Evolutionary conservation across 257 asterid species (phyloP).

Genomic region (Solanum stenotomum): DNA sequence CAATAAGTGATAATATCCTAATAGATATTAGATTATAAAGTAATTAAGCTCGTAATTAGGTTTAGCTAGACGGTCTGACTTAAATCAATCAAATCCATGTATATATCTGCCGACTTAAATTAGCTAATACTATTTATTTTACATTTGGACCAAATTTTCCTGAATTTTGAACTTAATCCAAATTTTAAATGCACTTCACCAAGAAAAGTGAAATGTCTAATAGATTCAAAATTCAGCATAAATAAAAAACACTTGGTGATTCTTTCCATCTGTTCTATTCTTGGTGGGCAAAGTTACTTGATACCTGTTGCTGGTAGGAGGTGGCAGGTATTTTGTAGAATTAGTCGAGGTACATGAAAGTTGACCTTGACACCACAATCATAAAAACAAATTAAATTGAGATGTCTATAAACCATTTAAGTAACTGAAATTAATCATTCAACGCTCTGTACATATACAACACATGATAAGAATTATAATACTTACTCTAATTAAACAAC

Average conservation of each 20-base stretch:
- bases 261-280: too few species aligned
- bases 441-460: not conserved
- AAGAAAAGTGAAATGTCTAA: not conserved
- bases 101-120: not conserved
- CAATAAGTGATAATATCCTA: not conserved
- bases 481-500: not conserved
- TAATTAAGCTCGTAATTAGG: not conserved
- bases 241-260: too few species aligned
- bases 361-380: not conserved
- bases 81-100: not conserved
- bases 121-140: not conserved
- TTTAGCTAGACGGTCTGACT: not conserved
- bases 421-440: not conserved
- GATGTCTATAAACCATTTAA: not conserved
- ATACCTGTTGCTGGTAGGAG: accelerated
- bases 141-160: not conserved
- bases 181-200: not conserved
- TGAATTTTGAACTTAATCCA: not conserved
- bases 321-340: too few species aligned
- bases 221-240: not conserved
- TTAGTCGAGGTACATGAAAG: not conserved
- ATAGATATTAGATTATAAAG: not conserved
- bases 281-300: too few species aligned
- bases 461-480: not conserved
- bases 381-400: not conserved